Evolutionary conservation across 139 green algal species (phyloP), one percentile per base, ranked within the genome.

Genomic region (Penium margaritaceum): DNA sequence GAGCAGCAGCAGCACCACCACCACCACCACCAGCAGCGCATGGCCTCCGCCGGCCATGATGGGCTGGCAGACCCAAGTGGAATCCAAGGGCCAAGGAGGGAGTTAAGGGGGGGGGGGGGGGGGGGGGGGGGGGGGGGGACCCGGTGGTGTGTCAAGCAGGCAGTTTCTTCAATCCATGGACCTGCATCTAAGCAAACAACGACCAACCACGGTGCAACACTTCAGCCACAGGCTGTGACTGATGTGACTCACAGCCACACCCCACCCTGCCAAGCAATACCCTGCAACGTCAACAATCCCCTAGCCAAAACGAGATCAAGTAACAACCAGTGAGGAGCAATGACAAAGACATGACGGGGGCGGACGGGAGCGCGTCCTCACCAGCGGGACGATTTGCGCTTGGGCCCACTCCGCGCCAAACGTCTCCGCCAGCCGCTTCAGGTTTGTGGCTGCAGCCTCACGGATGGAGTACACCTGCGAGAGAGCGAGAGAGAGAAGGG

Each of bases 381-480:
- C 74, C 75, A 80, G 71, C 0, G 91, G 92, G 14, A 98, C 84
- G 34, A 98, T 83, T 82, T 96, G 84, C 30, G 93, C 85, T 57
- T 86, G 85, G 0, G 92, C 86, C 94, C 94, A 99, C 43, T 95
- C 93, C 0, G 85, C 68, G 0, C 94, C 94, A 87, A 99, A 99
- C 76, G 96, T 87, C 62, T 90, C 69, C 0, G 91, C 91, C 30
- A 99, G 86, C 43, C 88, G 88, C 70, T 91, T 83, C 54, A 99
- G 83, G 55, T 92, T 93, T 3, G 85, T 70, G 32, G 90, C 92
- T 12, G 92, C 90, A 1, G 95, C 95, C 70, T 97, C 91, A 9
- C 95, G 85, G 73, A 99, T 96, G 41, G 76, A 82, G 72, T 76
- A 91, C 29, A 95, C 90, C 75, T 80, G 73, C 47, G 17, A 24